Conservation (phyloP, 1,284 basidiomycete species). For the Cutaneotrichosporon dermatis region DNA sequence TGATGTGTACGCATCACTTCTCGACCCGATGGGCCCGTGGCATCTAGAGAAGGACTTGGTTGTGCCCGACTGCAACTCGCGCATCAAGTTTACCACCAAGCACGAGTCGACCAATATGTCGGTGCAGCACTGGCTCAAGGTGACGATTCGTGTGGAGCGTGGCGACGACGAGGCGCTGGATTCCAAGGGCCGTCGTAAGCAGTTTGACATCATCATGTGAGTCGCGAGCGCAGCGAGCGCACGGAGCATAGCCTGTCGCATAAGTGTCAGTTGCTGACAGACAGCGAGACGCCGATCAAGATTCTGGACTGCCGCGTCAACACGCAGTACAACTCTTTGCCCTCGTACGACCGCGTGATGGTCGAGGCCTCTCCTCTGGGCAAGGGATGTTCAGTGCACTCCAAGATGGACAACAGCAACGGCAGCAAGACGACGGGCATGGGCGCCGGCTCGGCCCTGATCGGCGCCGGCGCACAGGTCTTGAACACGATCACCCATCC, state of each 20-base stretch:
- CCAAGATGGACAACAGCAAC: background rate
- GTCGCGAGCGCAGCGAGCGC: conserved; percentile 2
- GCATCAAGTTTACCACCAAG: conserved; percentile 74
- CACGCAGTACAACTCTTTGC: conserved; percentile 68
- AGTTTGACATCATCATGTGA: conserved; percentile 79
- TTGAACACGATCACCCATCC: background rate
- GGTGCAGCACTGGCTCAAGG: conserved; percentile 74
- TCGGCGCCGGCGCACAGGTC: background rate
- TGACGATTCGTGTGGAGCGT: conserved; percentile 77
- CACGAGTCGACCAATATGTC: conserved; percentile 75
- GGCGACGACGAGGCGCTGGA: conserved; percentile 66
- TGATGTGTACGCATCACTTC: conserved; percentile 49
- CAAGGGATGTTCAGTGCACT: conserved; percentile 37
- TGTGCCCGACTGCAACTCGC: conserved; percentile 51
- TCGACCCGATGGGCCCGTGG: conserved; percentile 57
- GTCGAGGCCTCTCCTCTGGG: conserved; percentile 8
- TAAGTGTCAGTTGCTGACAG: background rate
- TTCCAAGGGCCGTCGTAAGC: conserved; percentile 65
- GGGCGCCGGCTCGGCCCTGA: background rate
- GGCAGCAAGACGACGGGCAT: no score
- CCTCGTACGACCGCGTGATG: conserved; percentile 48
- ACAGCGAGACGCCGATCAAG: conserved; percentile 50
- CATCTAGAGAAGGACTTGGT: conserved; percentile 50
- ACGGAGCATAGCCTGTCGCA: no score
- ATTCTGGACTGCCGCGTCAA: conserved; percentile 65